phyloP scores from a whole-genome alignment of 177 flowering plant species.

The Vitis hybrid region DNA sequence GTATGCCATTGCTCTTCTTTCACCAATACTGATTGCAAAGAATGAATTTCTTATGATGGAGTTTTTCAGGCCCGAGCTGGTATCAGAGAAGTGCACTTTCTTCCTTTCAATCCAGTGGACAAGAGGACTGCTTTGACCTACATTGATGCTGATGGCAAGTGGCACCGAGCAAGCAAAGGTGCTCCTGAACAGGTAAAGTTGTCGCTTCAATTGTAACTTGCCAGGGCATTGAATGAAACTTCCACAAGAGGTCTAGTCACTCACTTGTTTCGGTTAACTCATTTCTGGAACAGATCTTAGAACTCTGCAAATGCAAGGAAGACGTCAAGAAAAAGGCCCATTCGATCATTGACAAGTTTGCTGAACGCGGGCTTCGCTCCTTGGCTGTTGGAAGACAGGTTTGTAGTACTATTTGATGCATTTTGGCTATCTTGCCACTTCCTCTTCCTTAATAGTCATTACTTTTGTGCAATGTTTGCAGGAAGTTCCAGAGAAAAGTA shows the following conservation, averaged over 20 bases:
- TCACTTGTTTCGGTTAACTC: neutral
- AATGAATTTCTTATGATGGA: neutral
- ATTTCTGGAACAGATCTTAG: slow-evolving; percentile 37
- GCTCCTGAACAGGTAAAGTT: slow-evolving; percentile 68
- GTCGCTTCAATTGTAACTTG: neutral
- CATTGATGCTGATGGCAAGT: slow-evolving; percentile 53
- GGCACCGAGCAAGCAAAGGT: slow-evolving; percentile 77
- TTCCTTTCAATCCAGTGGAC: slow-evolving; percentile 75
- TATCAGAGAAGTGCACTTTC: slow-evolving; percentile 60
- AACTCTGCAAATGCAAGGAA: slow-evolving; percentile 52
- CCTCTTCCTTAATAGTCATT: neutral
- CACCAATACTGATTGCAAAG: neutral
- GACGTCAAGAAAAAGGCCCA: slow-evolving; percentile 57
- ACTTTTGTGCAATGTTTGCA: slow-evolving; percentile 12
- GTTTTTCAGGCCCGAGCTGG: slow-evolving; percentile 63
- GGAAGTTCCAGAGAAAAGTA: slow-evolving; percentile 61
- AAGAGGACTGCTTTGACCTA: slow-evolving; percentile 80
- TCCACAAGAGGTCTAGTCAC: neutral
- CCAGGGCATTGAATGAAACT: neutral
- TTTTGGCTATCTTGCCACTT: neutral
- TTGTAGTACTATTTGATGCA: neutral
- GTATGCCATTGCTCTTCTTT: slow-evolving; percentile 21
- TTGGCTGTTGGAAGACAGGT: slow-evolving; percentile 74
- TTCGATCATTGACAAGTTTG: slow-evolving; percentile 57
- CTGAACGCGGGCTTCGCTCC: slow-evolving; percentile 75